Base-by-base conservation (phyloP, 306 rosid genomes). In the Pachyrhizus erosus region DNA sequence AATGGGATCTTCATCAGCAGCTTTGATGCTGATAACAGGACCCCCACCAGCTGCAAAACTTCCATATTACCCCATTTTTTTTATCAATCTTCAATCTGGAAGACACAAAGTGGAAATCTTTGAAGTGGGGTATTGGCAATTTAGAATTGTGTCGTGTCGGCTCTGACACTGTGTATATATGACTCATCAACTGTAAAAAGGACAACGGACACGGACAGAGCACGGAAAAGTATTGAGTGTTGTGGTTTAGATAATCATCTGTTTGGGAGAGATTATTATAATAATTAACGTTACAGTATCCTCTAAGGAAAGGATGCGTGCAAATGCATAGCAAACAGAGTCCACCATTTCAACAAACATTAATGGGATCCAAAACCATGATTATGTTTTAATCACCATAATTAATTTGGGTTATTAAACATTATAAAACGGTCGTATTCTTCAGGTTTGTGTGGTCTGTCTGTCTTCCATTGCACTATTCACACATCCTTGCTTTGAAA, bases 121-220 rank as follows among this genome's bases (percentile, higher is more conserved):
- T 60, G 74, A 62, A 80, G 81, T 80, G 87, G 79, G 89, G 77
- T 61, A 65, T 87, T 66, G 77, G 83, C 75, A 82, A 72, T 88
- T 66, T 73, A 67, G 45, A 29, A 83, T 72, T 67, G 43, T 81
- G 26, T 48, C 72, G 80, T 85, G 86, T 81, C 81, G 91, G 86
- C 84, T 87, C 65, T 67, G 91, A 77, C 77, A 66, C 82, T 75
- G 67, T 84, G 66, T 23, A 64, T n/a, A 64, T 84, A 6, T 46
- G 90, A 85, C 88, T 40, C 82, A 34, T 52, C 89, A 84, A 77
- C 90, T 83, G 91, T 87, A 86, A 87, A 88, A 88, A 51, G 20
- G 79, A 84, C 68, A 87, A 62, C 11, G 40, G 80, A 73, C 65
- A 46, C 45, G 54, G 73, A 66, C 76, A 9, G 67, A 72, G 39